phyloP scores from a whole-genome alignment of 2,329 filamentous ascomycete genomes.

The Xenosphaeropsis pyriputrescens region DNA sequence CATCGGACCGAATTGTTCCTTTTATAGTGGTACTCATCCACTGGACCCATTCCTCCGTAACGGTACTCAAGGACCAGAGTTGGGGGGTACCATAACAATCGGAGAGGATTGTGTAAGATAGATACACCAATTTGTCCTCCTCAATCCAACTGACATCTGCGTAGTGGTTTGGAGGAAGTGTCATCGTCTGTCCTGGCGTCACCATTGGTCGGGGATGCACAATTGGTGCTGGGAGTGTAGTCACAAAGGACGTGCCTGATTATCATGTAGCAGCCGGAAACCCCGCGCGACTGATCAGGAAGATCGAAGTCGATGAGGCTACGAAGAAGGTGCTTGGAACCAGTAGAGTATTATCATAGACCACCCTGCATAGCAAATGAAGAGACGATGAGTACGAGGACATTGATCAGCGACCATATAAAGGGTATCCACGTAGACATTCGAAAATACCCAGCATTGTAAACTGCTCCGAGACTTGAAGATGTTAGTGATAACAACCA shows the following conservation, averaged over 20 bases:
- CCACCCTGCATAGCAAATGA: conserved; percentile 60
- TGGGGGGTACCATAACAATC: conserved; percentile 57
- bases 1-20: conserved; percentile 62
- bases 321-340: conserved; percentile 1
- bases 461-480: conserved; percentile 44
- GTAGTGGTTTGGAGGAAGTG: conserved; percentile 56
- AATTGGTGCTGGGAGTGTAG: conserved; percentile 69
- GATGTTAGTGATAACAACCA: conserved; percentile 3
- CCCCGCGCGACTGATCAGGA: conserved; percentile 42
- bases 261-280: conserved; percentile 52
- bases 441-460: conserved; percentile 52
- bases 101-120: conserved; percentile 50
- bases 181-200: conserved; percentile 59
- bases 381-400: conserved; percentile 51
- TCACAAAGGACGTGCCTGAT: conserved; percentile 60
- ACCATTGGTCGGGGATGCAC: conserved; percentile 62
- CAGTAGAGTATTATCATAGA: conserved; percentile 25
- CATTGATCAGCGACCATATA: conserved; percentile 53
- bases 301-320: conserved; percentile 18
- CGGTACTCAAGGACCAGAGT: conserved; percentile 61
- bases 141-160: too few species aligned
- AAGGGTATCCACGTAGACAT: conserved; percentile 68
- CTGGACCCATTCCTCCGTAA: conserved; percentile 61
- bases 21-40: conserved; percentile 66
- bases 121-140: too few species aligned